Percentiles rank a stretch among this genome's conserved stretches.
These are phyloP conservation scores for Chenopodium quinoa DNA, from an alignment of 148 eudicot genomes.

Conservation along the genomic window DNA sequence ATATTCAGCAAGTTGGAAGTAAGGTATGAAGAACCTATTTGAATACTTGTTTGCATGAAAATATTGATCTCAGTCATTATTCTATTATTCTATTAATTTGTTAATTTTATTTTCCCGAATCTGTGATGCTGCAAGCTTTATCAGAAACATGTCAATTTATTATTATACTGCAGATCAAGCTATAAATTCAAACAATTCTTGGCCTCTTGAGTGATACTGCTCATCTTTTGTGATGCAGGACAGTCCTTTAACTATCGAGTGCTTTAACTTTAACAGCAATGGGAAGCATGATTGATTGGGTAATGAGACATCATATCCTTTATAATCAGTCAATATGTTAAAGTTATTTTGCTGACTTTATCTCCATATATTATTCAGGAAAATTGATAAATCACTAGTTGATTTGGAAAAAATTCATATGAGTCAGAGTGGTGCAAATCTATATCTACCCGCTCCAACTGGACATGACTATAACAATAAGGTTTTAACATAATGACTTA, in stretches of 20 bases:
- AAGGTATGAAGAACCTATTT: conserved; percentile 52
- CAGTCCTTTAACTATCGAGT: conserved; percentile 74
- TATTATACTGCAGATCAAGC: not conserved
- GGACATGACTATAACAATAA: conserved; percentile 65
- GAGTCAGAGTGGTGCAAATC: conserved; percentile 56
- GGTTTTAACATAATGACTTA: conserved; percentile 39
- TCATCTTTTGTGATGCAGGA: conserved; percentile 61
- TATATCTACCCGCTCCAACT: conserved; percentile 49
- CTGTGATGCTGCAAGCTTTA: conserved; percentile 5
- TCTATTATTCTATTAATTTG: not conserved
- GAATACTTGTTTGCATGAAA: not conserved
- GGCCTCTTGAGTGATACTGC: conserved; percentile 9
- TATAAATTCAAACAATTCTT: conserved; percentile 2
- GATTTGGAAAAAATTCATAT: conserved; percentile 71
- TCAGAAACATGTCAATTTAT: not conserved
- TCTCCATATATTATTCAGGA: conserved; percentile 43
- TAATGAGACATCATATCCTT: conserved; percentile 29
- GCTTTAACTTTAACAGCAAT: conserved; percentile 83
- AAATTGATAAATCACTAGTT: conserved; percentile 64
- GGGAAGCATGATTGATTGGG: conserved; percentile 96
- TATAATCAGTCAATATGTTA: not conserved
- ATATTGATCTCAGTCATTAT: not conserved
- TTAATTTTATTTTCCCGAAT: not conserved
- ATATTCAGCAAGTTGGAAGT: conserved; percentile 74
- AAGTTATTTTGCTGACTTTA: conserved; percentile 26